Conservation (phyloP, 495 filamentous ascomycete species). For the Jackrogersella minutella region DNA sequence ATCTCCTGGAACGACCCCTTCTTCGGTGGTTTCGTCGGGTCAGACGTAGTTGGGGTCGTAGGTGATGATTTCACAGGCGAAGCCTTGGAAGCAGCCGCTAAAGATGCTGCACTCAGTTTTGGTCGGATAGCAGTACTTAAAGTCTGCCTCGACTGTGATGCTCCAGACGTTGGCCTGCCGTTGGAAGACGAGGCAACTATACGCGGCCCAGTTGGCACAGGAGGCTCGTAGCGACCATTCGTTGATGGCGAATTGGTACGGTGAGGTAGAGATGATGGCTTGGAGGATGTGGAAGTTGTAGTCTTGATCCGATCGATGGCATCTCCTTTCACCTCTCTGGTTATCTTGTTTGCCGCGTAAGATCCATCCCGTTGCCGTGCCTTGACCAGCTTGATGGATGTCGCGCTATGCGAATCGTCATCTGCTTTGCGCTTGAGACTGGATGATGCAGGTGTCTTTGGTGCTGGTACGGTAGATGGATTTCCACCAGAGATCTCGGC, state of each 20-base stretch:
- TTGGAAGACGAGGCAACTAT: slow-evolving; percentile 25
- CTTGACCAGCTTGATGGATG: slow-evolving; percentile 42
- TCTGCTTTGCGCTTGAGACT: slow-evolving; percentile 62
- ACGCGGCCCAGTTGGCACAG: slow-evolving; percentile 34
- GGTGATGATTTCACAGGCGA: slow-evolving; percentile 36
- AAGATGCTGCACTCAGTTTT: slow-evolving; percentile 26
- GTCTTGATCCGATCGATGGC: slow-evolving; percentile 36
- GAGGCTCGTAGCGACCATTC: slow-evolving; percentile 40
- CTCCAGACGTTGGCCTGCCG: slow-evolving; percentile 18
- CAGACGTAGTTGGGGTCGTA: slow-evolving; percentile 37
- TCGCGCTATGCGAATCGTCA: slow-evolving; percentile 46
- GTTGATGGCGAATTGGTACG: slow-evolving; percentile 39
- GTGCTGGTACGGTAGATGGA: slow-evolving; percentile 46
- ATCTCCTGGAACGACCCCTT: slow-evolving; percentile 74
- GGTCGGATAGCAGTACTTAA: slow-evolving; percentile 22
- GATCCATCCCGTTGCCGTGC: slow-evolving; percentile 39
- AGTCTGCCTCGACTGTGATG: slow-evolving; percentile 23
- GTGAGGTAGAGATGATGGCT: slow-evolving; percentile 40
- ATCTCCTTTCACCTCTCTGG: slow-evolving; percentile 41
- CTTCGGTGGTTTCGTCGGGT: slow-evolving; percentile 58
- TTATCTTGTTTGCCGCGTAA: slow-evolving; percentile 40
- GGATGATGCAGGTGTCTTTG: slow-evolving; percentile 36
- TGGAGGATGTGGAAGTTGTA: slow-evolving; percentile 8
- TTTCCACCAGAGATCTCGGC: slow-evolving; percentile 63
- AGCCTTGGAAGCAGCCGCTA: slow-evolving; percentile 29